These are phyloP conservation scores for Aegilops tauschii DNA, from an alignment of 176 grass and related monocot species.

Conservation along the genomic window DNA sequence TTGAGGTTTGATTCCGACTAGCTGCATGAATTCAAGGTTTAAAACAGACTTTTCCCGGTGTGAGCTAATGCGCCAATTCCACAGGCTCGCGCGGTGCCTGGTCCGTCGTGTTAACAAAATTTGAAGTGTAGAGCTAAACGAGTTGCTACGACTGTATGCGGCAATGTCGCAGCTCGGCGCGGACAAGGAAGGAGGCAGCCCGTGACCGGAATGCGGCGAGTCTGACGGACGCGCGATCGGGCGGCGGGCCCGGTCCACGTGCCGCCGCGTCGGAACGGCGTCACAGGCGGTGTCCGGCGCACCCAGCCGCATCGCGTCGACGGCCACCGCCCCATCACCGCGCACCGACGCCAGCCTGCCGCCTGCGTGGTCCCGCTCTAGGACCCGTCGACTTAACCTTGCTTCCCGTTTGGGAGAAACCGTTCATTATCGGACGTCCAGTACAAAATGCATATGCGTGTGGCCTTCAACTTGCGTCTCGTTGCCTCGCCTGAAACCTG, in stretches of 20 bases:
- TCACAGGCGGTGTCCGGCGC: conserved; percentile 40
- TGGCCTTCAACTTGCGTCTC: background rate
- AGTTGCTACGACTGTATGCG: background rate
- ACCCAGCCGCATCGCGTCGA: background rate
- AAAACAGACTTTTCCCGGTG: too few species aligned
- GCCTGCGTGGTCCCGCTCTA: background rate
- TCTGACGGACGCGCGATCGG: background rate
- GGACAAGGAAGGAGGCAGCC: background rate
- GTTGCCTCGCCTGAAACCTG: background rate
- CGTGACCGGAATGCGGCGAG: background rate
- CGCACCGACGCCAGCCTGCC: conserved; percentile 29
- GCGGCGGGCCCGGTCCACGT: conserved; percentile 42
- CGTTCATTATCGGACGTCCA: background rate
- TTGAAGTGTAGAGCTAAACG: background rate
- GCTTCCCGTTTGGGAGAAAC: background rate
- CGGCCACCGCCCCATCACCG: conserved; percentile 32
- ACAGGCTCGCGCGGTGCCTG: background rate
- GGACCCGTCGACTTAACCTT: background rate
- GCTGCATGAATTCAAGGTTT: too few species aligned
- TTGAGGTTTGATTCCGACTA: too few species aligned
- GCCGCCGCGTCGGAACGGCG: conserved; percentile 54
- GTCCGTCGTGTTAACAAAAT: background rate
- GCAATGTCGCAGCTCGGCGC: background rate
- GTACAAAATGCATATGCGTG: background rate
- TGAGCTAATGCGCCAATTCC: background rate